phyloP scores from a whole-genome alignment of 805 yeast genomes.

The Lipomyces sp. region DNA sequence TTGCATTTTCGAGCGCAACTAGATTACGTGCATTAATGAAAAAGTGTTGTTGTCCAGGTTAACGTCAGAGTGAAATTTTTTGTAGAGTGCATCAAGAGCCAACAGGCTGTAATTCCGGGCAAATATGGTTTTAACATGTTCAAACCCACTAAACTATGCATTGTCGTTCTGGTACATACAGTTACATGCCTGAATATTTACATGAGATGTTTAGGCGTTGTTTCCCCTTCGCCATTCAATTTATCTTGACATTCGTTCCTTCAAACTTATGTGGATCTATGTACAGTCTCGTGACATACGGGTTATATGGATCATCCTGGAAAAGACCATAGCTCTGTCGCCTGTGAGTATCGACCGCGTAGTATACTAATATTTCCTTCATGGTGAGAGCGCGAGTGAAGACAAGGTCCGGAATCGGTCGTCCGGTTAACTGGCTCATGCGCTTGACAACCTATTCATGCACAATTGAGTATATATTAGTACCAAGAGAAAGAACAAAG shows the following conservation, averaged over 20 bases:
- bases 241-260: conserved; percentile 34
- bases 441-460: conserved; percentile 19
- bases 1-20: background rate
- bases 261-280: conserved; percentile 27
- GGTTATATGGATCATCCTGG: conserved; percentile 32
- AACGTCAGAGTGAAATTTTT: background rate
- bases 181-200: background rate
- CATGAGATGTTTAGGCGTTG: background rate
- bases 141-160: background rate
- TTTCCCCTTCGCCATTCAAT: too few relatives aligned
- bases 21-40: background rate
- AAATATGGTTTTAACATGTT: too few relatives aligned
- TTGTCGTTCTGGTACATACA: background rate
- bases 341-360: conserved; percentile 16
- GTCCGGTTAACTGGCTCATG: conserved; percentile 30
- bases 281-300: conserved; percentile 22
- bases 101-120: too few relatives aligned
- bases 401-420: conserved; percentile 28
- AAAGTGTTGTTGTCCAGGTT: too few relatives aligned
- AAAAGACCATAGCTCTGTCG: conserved; percentile 25
- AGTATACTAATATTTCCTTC: conserved; percentile 19
- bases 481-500: background rate
- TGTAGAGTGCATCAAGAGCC: too few relatives aligned
- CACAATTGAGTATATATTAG: background rate
- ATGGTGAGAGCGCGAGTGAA: conserved; percentile 19